phyloP scores from a whole-genome alignment of 1,139 yeast genomes.

The Sugiyamaella paludigena region DNA sequence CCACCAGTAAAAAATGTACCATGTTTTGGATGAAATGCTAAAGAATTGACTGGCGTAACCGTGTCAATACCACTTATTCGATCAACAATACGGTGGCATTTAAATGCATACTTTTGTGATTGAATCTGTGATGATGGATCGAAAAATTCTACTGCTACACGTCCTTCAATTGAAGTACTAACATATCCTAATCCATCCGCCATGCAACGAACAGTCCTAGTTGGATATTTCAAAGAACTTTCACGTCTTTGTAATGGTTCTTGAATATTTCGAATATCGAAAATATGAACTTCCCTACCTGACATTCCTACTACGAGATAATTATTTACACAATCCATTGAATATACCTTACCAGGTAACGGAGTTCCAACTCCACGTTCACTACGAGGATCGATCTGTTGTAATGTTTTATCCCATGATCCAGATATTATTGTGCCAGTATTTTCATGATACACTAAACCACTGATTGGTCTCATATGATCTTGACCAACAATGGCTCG shows the following conservation, averaged over 20 bases:
- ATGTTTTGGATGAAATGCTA: slow-evolving; percentile 51
- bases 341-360: slow-evolving; percentile 57
- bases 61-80: slow-evolving; percentile 51
- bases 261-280: slow-evolving; percentile 50
- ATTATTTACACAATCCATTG: slow-evolving; percentile 55
- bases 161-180: slow-evolving; percentile 79
- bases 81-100: slow-evolving; percentile 65
- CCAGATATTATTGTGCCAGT: slow-evolving; percentile 47
- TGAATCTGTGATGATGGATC: slow-evolving; percentile 51
- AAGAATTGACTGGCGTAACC: slow-evolving; percentile 74
- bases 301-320: slow-evolving; percentile 58
- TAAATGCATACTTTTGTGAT: slow-evolving; percentile 67
- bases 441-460: slow-evolving; percentile 29
- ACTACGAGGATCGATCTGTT: slow-evolving; percentile 40
- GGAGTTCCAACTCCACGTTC: slow-evolving; percentile 23
- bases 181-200: slow-evolving; percentile 68
- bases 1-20: slow-evolving; percentile 70
- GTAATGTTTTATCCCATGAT: slow-evolving; percentile 54
- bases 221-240: slow-evolving; percentile 72
- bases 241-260: slow-evolving; percentile 56
- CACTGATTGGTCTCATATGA: slow-evolving; percentile 39
- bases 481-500: slow-evolving; percentile 30
- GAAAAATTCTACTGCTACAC: slow-evolving; percentile 77
- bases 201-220: slow-evolving; percentile 57
- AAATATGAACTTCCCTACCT: slow-evolving; percentile 54